Base-by-base conservation (phyloP, 2,329 filamentous ascomycete genomes). In the Cercospora beticola region DNA sequence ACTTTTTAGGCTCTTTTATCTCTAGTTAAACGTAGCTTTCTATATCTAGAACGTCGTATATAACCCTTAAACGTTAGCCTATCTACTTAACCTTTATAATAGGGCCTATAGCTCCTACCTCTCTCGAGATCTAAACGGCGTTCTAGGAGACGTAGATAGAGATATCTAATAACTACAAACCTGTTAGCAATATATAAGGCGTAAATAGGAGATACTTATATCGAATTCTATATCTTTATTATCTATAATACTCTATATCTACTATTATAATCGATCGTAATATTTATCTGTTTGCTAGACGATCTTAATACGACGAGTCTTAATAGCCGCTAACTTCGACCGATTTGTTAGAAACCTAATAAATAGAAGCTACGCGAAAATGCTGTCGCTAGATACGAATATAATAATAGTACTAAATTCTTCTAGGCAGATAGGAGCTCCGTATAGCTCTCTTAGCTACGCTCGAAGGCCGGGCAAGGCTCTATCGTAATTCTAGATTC, bases 11-110 rank as follows among this genome's bases (percentile, higher is more conserved):
- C n/a, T 64, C 46, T 46, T 64, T 64, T 18, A 64, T 54, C 28
- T 64, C 62, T 2, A 57, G 62, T 8, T 57, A 49, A 33, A 64
- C 12, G 30, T 64, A 64, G 62, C 62, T 57, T n/a, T 57, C 49
- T 3, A 64, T 18, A 7, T 64, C 62, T 8, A 49, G 46, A 43
- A 64, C 23, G 46, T 64, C 30, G 4, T 40, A n/a, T 4, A 64
- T 64, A 16, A 64, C 46, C 12, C 56, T 64, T 7, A 64, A 6
- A 28, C 62, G 62, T 21, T 56, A 21, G 16, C 62, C 62, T 3
- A 64, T 56, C 30, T 9, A 30, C 43, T 31, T 23, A 14, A 64
- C 31, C 43, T 56, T 64, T 21, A 46, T 23, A n/a, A 33, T 12
- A 1, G 43, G 40, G 18, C 40, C 40, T 9, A 10, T 46, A 12